Base-by-base conservation (phyloP, 208 protist genomes). In the Crithidia bombi region DNA sequence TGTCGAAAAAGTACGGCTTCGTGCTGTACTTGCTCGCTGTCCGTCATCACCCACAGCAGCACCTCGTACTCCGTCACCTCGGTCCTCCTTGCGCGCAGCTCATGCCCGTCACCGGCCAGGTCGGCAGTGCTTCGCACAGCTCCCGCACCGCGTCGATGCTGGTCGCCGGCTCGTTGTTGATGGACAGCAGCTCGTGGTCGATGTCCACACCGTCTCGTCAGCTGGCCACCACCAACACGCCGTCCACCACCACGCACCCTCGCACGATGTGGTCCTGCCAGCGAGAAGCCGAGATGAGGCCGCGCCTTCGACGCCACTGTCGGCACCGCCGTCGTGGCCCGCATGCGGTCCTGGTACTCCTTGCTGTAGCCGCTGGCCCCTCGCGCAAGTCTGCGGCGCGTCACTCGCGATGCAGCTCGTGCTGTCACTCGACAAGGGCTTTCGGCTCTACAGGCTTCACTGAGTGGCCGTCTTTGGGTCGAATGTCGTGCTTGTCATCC, bases 1-100 rank as follows among this genome's bases (percentile, higher is more conserved):
- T 68, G 70, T 84, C 78, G 43, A 84, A 88, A 65, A 76, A 88
- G 72, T 80, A 85, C n/a, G 74, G 68, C 75, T 79, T 76, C 15
- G 51, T 71, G 19, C 54, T 47, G 61, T 65, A 89, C 30, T 35
- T 30, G n/a, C 17, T 68, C 64, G 33, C 85, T 79, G 21, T 68
- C 69, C 36, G 83, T 88, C 83, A 88, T 88, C 26, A 85, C 65
- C 79, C 79, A 89, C 58, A 89, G 50, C 58, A 70, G 28, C 12
- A 69, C 74, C 30, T 65, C 51, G 71, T 87, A 87, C 21, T 49
- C 23, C 6, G 38, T 23, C 30, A 73, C 74, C 19, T 50, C 30
- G 10, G n/a, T n/a, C n/a, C 73, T 63, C 33, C 50, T 55, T 21
- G 44, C 35, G 58, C 50, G 44, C 25, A 83, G 41, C 23, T 49